phyloP scores from a whole-genome alignment of 495 filamentous ascomycete genomes.

The Filosporella fistucella region DNA sequence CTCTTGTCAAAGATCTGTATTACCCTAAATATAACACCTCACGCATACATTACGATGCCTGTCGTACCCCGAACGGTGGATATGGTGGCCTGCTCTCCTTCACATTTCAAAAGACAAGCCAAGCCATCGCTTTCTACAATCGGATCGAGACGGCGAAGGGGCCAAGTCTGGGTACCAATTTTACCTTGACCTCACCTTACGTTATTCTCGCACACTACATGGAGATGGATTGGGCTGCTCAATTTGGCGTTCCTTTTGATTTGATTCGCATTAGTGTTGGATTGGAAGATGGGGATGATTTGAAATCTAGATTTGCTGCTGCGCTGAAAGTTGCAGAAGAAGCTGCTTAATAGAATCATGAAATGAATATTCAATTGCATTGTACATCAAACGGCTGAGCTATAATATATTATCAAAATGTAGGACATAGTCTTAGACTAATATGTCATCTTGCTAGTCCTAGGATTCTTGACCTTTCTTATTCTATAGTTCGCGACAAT shows the following conservation, averaged over 20 bases:
- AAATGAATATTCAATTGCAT: no score
- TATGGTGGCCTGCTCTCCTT: conserved; percentile 89
- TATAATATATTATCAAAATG: no score
- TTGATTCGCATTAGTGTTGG: conserved; percentile 88
- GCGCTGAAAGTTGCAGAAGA: conserved; percentile 44
- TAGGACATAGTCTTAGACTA: no score
- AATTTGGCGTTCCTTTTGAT: conserved; percentile 72
- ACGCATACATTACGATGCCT: conserved; percentile 68
- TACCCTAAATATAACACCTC: conserved; percentile 80
- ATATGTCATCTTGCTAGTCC: no score
- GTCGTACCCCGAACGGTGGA: conserved; percentile 69
- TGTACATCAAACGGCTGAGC: no score
- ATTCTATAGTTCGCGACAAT: no score
- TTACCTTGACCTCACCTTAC: conserved; percentile 86
- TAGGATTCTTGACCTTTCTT: no score
- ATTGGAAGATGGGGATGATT: conserved; percentile 68
- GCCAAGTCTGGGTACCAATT: conserved; percentile 93
- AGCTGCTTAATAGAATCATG: conserved; percentile 1
- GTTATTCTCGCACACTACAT: conserved; percentile 87
- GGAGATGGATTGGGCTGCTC: conserved; percentile 84
- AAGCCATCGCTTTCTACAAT: conserved; percentile 82
- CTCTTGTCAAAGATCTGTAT: conserved; percentile 72
- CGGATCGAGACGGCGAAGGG: conserved; percentile 84
- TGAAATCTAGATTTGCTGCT: conserved; percentile 43
- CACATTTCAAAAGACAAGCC: conserved; percentile 63